phyloP scores from a whole-genome alignment of 2,329 filamentous ascomycete species.

The Tolypocladium paradoxum region DNA sequence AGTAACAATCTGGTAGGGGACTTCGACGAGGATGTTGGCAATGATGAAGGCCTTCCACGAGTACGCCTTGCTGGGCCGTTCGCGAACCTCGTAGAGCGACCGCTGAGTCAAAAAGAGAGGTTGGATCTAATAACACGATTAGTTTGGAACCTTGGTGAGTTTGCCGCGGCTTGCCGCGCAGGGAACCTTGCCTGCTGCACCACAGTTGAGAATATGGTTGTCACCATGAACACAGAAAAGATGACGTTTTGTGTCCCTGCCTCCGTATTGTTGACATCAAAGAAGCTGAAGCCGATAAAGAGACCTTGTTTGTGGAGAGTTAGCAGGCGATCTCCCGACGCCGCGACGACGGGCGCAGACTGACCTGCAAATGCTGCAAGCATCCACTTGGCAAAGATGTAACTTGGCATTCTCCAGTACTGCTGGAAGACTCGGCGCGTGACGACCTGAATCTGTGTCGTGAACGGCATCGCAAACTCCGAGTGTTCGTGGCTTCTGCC shows the following conservation, averaged over 20 bases:
- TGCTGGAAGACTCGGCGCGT: constrained; percentile 64
- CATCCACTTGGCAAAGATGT: constrained; percentile 62
- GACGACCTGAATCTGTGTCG: constrained; percentile 52
- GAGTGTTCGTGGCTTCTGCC: constrained; percentile 24
- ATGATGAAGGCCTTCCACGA: constrained; percentile 66
- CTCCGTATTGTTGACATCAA: constrained; percentile 37
- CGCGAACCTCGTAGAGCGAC: constrained; percentile 65
- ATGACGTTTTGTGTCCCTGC: constrained; percentile 67
- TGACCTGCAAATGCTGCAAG: constrained; percentile 42
- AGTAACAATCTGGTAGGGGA: constrained; percentile 58
- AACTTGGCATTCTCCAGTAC: constrained; percentile 71
- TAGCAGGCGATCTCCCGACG: background rate
- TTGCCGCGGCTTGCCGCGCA: constrained; percentile 4
- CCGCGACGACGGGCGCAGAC: background rate
- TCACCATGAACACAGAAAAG: constrained; percentile 66
- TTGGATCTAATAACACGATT: constrained; percentile 42
- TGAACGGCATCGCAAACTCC: constrained; percentile 72
- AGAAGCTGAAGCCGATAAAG: constrained; percentile 71
- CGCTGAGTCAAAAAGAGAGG: constrained; percentile 67
- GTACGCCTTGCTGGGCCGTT: constrained; percentile 64
- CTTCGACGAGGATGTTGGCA: constrained; percentile 60
- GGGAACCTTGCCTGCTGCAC: constrained; percentile 42
- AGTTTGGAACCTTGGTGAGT: background rate
- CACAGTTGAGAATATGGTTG: constrained; percentile 61
- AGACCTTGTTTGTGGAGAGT: constrained; percentile 25